Evolutionary conservation across 371 early-diverging fungal genomes (phyloP).

Genomic region (Apophysomyces elegans): DNA sequence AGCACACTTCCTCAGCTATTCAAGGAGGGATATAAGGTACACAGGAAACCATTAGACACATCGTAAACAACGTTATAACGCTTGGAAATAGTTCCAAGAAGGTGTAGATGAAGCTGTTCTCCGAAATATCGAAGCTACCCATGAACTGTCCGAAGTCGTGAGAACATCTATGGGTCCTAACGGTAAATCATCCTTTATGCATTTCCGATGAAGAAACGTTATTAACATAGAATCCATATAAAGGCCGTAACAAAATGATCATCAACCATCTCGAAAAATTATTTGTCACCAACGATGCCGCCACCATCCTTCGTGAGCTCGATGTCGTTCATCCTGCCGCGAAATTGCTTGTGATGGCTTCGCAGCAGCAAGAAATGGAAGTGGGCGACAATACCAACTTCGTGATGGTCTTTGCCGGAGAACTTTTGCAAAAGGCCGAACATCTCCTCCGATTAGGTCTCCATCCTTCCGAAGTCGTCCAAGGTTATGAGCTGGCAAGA

Average conservation of each 20-base stretch:
- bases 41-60: not conserved
- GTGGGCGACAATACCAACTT: constrained; percentile 96
- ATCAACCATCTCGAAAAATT: constrained; percentile 97
- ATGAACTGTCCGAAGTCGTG: constrained; percentile 90
- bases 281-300: constrained; percentile 99
- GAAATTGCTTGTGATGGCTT: constrained; percentile 94
- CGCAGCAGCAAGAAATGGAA: constrained; percentile 98
- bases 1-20: constrained; percentile 87
- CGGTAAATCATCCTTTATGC: constrained; percentile 56
- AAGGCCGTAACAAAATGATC: constrained; percentile 99
- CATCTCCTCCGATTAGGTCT: constrained; percentile 92
- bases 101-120: constrained; percentile 96
- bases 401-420: constrained; percentile 94
- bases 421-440: constrained; percentile 93
- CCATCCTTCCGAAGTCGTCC: constrained; percentile 92
- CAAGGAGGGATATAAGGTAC: constrained; percentile 96
- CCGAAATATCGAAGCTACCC: constrained; percentile 92
- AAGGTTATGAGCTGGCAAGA: constrained; percentile 91
- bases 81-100: constrained; percentile 77
- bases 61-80: constrained; percentile 7
- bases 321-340: constrained; percentile 99
- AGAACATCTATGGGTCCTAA: constrained; percentile 97
- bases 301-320: constrained; percentile 98
- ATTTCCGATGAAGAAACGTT: constrained; percentile 2
- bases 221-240: not conserved